A percentile compares a stretch with the other conserved stretches of the same genome.
These are phyloP conservation scores for Xylaria sp. DNA, from an alignment of 2,329 filamentous ascomycete genomes.

Conservation along the genomic window DNA sequence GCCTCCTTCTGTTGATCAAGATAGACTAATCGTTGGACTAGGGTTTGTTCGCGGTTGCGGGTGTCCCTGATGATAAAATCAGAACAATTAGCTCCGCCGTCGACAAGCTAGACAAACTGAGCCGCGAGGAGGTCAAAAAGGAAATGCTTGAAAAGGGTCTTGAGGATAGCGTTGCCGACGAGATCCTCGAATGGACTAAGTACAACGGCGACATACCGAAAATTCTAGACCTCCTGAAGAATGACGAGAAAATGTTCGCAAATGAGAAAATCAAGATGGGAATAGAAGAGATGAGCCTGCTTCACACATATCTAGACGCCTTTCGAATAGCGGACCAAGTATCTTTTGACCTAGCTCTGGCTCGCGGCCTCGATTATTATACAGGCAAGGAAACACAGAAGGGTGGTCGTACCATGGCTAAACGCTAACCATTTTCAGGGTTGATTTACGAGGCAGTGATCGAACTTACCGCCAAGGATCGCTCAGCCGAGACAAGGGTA, in stretches of 20 bases:
- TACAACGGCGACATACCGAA: constrained; percentile 71
- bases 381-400: constrained; percentile 59
- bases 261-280: constrained; percentile 75
- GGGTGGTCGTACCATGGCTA: not conserved
- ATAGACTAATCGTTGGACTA: constrained; percentile 13
- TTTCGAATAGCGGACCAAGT: constrained; percentile 72
- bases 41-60: constrained; percentile 81
- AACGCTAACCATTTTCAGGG: constrained; percentile 27
- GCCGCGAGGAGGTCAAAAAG: constrained; percentile 78
- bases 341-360: constrained; percentile 79
- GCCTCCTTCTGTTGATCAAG: not conserved
- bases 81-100: constrained; percentile 80
- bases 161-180: constrained; percentile 72
- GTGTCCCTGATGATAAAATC: constrained; percentile 78
- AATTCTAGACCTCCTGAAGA: constrained; percentile 68
- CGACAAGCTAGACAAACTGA: constrained; percentile 81
- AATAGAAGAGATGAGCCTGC: constrained; percentile 73
- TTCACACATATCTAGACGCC: constrained; percentile 75
- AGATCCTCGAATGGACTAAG: constrained; percentile 77
- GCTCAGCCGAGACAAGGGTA: constrained; percentile 77
- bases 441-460: constrained; percentile 80
- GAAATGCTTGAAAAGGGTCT: constrained; percentile 84
- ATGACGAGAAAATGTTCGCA: constrained; percentile 68
- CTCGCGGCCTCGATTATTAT: constrained; percentile 80
- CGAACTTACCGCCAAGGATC: constrained; percentile 67